Percentiles rank a stretch among this genome's conserved stretches.
These are phyloP conservation scores for Fusarium palustre DNA, from an alignment of 2,329 filamentous ascomycete species.

Conservation along the genomic window DNA sequence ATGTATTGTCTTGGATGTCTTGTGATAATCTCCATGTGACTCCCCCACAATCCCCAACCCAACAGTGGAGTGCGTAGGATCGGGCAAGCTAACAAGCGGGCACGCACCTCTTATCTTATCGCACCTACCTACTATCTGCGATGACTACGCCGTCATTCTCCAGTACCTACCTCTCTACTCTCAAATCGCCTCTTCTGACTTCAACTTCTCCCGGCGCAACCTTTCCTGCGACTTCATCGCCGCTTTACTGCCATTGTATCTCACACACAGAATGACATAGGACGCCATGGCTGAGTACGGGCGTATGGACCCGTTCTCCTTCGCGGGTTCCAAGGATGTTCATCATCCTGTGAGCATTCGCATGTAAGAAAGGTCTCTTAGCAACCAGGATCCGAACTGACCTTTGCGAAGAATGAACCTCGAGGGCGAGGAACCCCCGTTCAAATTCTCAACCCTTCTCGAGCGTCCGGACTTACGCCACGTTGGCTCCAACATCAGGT, in stretches of 20 bases:
- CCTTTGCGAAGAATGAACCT: constrained; percentile 58
- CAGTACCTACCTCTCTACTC: neutral
- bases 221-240: neutral
- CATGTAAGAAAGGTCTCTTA: constrained; percentile 59
- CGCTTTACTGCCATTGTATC: neutral
- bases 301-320: constrained; percentile 93
- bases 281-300: constrained; percentile 54
- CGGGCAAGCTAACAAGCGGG: neutral
- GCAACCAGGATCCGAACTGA: constrained; percentile 29
- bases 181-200: neutral
- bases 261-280: constrained; percentile 46
- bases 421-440: constrained; percentile 57
- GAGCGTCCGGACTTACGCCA: constrained; percentile 84
- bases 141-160: neutral
- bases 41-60: neutral
- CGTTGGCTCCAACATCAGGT: constrained; percentile 86
- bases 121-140: neutral
- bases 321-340: constrained; percentile 88
- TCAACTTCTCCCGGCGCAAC: neutral
- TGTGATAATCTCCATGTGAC: neutral
- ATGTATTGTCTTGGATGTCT: neutral
- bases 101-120: neutral
- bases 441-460: constrained; percentile 75
- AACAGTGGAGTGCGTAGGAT: neutral
- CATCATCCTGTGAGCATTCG: constrained; percentile 77